Base-by-base conservation (phyloP, 371 early-diverging fungal species). In the Lichtheimia corymbifera region DNA sequence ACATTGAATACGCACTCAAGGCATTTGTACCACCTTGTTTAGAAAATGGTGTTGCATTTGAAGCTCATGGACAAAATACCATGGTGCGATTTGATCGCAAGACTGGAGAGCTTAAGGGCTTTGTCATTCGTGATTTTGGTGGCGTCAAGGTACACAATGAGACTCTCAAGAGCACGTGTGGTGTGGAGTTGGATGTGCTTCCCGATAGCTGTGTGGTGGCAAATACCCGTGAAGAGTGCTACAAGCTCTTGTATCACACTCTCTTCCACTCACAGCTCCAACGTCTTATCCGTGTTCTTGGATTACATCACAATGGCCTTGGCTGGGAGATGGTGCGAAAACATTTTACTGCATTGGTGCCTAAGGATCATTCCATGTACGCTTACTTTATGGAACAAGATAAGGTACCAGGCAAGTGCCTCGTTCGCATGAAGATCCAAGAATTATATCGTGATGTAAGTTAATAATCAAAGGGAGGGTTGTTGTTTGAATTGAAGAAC, bases 111-210 rank as follows among this genome's bases (percentile, higher is more conserved):
- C 70, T 90, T 14, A 72, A 72, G 53, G 90, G 90, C 18, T 89
- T 91, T 68, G 76, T 86, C 12, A 78, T 86, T 53, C 86, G 91
- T 53, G 91, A 91, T 68, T 91, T 88, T 80, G 91, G 91, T 65
- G 91, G 91, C 41, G 72, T 89, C 45, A 87, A 82, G 68, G 81
- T 80, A 5, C 87, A 90, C 56, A 79, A 69, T 22, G 76, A 77
- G 27, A 86, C 85, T 15, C 74, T 89, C 22, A 61, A 63, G 22
- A 47, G 62, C 20, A 66, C 83, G 5, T 71, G 70, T 25, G 82
- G 81, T 45, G 65, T 70, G 24, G 64, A 80, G 30, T 65, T 85
- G 27, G 81, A 86, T 40, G 81, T 86, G 42, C 65, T 88, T 20
- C 84, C 88, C 13, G 86, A 82, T 50, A 76, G 81, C 49, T 80